A percentile compares a stretch with the other conserved stretches of the same genome.
Conservation (phyloP, 106 monocot genomes). For the Apostasia shenzhenica region DNA sequence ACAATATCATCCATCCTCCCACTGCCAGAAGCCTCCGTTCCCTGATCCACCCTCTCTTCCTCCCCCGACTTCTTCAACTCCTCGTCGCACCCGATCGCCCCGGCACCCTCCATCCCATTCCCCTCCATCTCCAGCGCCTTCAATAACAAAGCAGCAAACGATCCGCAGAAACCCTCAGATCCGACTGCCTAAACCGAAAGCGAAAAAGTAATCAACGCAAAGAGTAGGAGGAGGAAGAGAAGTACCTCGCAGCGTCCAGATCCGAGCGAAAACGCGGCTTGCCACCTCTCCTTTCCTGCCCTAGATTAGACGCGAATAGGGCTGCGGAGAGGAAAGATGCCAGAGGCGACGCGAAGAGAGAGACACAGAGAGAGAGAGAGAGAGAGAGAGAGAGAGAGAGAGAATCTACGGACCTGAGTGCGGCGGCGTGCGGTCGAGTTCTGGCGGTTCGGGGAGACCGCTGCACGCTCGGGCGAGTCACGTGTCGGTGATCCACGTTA, state of each 20-base stretch:
- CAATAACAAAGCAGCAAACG: no score
- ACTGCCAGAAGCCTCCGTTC: constrained; percentile 1
- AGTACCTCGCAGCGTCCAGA: background rate
- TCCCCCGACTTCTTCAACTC: background rate
- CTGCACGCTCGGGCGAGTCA: background rate
- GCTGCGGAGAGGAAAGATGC: no score
- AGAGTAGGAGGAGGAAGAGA: background rate
- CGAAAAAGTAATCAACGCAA: background rate
- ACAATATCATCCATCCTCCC: background rate
- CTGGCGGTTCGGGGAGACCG: background rate
- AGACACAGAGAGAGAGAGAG: background rate
- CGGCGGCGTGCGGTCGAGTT: constrained; percentile 6
- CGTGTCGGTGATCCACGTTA: background rate
- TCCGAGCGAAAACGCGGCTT: background rate
- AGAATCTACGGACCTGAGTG: background rate
- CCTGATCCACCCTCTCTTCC: background rate
- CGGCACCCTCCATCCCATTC: background rate
- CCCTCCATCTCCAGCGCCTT: background rate
- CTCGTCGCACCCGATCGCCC: background rate
- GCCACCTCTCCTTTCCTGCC: background rate
- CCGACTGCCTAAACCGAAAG: background rate
- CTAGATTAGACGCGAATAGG: background rate
- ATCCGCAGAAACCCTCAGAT: background rate
- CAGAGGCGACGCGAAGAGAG: background rate
- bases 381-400: background rate